Percentiles rank a stretch among this genome's conserved stretches.
Evolutionary conservation across 768 basidiomycete genomes (phyloP).

Genomic region (Phaeotremella skinneri): DNA sequence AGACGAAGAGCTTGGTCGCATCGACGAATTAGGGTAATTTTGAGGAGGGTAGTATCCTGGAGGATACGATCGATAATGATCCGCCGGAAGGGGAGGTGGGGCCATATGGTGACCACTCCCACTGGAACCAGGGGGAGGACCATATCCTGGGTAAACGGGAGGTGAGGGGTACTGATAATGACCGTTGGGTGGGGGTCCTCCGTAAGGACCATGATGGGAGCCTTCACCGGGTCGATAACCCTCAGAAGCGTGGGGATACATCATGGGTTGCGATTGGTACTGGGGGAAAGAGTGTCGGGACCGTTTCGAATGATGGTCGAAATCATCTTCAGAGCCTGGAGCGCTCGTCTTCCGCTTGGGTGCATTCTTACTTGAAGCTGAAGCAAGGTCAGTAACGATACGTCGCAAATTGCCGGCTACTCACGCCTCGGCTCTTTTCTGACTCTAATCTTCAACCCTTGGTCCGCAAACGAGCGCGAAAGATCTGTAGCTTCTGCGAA

Average conservation of each 20-base stretch:
- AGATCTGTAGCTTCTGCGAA: conserved; percentile 81
- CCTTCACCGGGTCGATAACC: too few species aligned
- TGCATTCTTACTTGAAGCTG: background rate
- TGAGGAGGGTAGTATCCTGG: background rate
- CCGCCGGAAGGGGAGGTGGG: conserved; percentile 2
- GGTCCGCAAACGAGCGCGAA: conserved; percentile 87
- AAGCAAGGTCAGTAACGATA: background rate
- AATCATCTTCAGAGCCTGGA: conserved; percentile 20
- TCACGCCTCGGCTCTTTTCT: conserved; percentile 63
- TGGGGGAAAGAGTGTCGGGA: background rate
- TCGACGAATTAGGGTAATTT: background rate
- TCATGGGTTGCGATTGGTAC: background rate
- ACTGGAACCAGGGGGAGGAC: too few species aligned
- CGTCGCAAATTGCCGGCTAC: conserved; percentile 2
- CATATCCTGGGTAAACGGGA: background rate
- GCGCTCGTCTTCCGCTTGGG: conserved; percentile 20
- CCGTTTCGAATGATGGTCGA: conserved; percentile 10
- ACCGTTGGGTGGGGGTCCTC: background rate
- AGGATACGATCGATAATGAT: background rate
- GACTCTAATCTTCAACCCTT: conserved; percentile 92
- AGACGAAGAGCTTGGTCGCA: background rate
- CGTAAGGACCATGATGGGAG: too few species aligned
- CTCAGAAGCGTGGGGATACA: background rate
- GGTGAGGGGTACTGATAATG: background rate
- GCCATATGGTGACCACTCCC: conserved; percentile 7